Evolutionary conservation across 768 basidiomycete genomes (phyloP).

Genomic region (Astraeus odoratus): DNA sequence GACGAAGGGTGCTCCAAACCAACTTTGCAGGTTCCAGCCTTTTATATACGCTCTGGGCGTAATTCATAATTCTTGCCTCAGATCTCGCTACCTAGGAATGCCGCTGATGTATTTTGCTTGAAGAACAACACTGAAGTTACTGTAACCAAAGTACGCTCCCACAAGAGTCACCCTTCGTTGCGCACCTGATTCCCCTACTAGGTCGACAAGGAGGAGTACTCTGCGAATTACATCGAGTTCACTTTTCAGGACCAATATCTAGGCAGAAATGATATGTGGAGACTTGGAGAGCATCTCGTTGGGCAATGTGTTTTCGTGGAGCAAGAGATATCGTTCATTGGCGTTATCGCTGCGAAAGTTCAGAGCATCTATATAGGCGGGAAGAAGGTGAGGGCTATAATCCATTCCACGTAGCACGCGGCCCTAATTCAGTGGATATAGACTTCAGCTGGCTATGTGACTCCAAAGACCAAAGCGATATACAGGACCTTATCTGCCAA

Average conservation of each 20-base stretch:
- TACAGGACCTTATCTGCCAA: slow-evolving; percentile 89
- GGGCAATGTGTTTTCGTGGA: slow-evolving; percentile 77
- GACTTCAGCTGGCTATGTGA: slow-evolving; percentile 80
- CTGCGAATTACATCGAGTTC: slow-evolving; percentile 79
- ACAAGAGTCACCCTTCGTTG: slow-evolving; percentile 1
- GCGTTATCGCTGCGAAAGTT: slow-evolving; percentile 76
- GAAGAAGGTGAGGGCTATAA: slow-evolving; percentile 41
- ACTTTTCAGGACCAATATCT: slow-evolving; percentile 94
- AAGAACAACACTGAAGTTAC: slow-evolving; percentile 68
- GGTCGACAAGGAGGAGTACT: slow-evolving; percentile 60
- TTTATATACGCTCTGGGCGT: background rate
- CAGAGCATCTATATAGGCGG: slow-evolving; percentile 69
- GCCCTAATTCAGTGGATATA: slow-evolving; percentile 20
- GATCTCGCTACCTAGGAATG: slow-evolving; percentile 70
- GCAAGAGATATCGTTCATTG: slow-evolving; percentile 83
- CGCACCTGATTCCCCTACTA: slow-evolving; percentile 23
- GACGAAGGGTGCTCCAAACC: slow-evolving; percentile 56
- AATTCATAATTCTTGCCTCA: slow-evolving; percentile 20
- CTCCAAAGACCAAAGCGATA: slow-evolving; percentile 77
- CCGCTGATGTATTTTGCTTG: slow-evolving; percentile 64
- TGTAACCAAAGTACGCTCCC: slow-evolving; percentile 54
- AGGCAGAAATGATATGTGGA: slow-evolving; percentile 96
- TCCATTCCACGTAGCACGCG: background rate
- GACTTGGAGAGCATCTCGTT: slow-evolving; percentile 74
- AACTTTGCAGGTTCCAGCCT: slow-evolving; percentile 50